phyloP scores from a whole-genome alignment of 371 early-diverging fungal genomes.

The Mucor indicus region DNA sequence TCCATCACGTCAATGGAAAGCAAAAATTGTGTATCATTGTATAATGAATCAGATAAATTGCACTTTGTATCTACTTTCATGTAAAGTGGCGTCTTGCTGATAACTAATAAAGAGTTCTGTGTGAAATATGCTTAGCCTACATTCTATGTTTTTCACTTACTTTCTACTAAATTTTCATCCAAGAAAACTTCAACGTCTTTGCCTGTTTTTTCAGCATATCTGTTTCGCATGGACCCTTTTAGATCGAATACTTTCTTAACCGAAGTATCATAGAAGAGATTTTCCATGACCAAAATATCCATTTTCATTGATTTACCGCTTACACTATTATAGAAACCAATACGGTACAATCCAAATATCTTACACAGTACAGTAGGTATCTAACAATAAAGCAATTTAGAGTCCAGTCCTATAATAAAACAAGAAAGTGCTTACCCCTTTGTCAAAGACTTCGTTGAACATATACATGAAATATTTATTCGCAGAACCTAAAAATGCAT shows the following conservation, averaged over 20 bases:
- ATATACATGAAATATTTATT: constrained; percentile 91
- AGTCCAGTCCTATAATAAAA: too few species aligned
- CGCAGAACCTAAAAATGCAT: constrained; percentile 88
- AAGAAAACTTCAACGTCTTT: constrained; percentile 82
- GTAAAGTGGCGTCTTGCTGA: constrained; percentile 82
- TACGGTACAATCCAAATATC: constrained; percentile 90
- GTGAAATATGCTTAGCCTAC: neutral
- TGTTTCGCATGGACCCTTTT: constrained; percentile 93
- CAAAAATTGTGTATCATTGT: constrained; percentile 89
- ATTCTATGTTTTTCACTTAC: constrained; percentile 26
- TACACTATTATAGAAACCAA: constrained; percentile 78
- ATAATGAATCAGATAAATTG: constrained; percentile 73
- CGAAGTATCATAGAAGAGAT: constrained; percentile 82
- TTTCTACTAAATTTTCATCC: constrained; percentile 90
- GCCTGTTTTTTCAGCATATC: constrained; percentile 86
- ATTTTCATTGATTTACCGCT: constrained; percentile 81
- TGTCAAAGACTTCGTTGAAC: constrained; percentile 78
- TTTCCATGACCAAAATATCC: constrained; percentile 95
- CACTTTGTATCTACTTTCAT: constrained; percentile 85
- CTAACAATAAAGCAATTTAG: too few species aligned
- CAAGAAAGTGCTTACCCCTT: constrained; percentile 50
- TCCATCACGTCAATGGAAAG: constrained; percentile 91
- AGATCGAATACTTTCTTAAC: constrained; percentile 83
- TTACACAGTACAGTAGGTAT: constrained; percentile 87
- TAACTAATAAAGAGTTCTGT: constrained; percentile 35